These are phyloP conservation scores for Gigaspora rosea DNA, from an alignment of 192 early-diverging fungal species.

Conservation along the genomic window DNA sequence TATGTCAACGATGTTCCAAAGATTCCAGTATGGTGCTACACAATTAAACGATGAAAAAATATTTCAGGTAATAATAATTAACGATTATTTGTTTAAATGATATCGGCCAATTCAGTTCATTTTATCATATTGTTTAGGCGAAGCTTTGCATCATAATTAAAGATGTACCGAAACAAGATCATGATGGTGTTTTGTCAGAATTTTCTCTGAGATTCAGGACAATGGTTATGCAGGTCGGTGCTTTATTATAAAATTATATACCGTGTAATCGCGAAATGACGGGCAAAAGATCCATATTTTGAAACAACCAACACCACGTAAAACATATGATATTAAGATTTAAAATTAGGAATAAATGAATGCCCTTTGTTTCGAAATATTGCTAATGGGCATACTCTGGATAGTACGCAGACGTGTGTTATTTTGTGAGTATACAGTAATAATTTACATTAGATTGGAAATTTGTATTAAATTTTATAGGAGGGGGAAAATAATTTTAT, in stretches of 20 bases:
- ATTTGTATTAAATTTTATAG: neutral
- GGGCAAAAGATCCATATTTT: no score
- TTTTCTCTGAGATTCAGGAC: slow-evolving; percentile 9
- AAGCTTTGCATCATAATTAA: slow-evolving; percentile 29
- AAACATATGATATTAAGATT: no score
- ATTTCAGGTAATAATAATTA: slow-evolving; percentile 18
- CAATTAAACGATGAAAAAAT: slow-evolving; percentile 6
- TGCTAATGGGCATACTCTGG: no score
- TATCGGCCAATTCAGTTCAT: no score
- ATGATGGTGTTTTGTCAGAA: slow-evolving; percentile 20
- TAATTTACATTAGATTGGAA: neutral
- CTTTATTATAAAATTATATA: no score
- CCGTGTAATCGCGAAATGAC: no score
- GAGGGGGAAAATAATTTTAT: slow-evolving; percentile 33
- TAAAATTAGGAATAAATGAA: no score
- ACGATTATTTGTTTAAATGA: neutral
- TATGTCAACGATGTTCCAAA: slow-evolving; percentile 34
- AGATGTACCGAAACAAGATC: slow-evolving; percentile 17
- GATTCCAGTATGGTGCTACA: slow-evolving; percentile 27
- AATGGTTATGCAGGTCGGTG: slow-evolving; percentile 2
- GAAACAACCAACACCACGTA: no score
- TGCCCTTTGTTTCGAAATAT: no score
- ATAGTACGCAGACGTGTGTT: neutral
- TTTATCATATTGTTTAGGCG: neutral
- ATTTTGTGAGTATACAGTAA: neutral